Evolutionary conservation across 352 stramenopile species (phyloP), one percentile per base, ranked within the genome.

Genomic region (Globisporangium iwayamae): DNA sequence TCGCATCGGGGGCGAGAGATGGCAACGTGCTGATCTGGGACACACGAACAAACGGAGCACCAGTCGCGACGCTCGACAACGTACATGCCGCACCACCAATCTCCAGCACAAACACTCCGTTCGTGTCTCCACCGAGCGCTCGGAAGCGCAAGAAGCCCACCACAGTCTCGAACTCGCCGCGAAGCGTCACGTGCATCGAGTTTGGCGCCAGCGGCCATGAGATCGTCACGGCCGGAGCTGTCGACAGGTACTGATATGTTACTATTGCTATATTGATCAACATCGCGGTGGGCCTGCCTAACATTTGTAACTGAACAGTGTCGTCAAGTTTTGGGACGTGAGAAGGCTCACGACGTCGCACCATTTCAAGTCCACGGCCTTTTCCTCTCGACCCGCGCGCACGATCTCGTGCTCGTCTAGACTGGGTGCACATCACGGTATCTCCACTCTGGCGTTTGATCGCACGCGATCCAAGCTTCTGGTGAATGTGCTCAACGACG

Each of bases 321-420:
- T 82, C 2, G 72, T 91, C 51, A 89, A 90, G 63, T 84, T 87
- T 57, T 92, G 83, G 83, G 83, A 92, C 63, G 14, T 90, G 16
- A 76, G 83, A 22, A 62, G 68, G 20, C 56, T 85, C 32, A 71
- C 62, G 10, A 69, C 63, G 9, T 55, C 58, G 5, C 62, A 61
- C 20, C 51, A 60, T 36, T 65, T 59, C 46, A 71, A 58, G n/a
- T 36, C 67, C 11, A 41, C 45, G 43, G 73, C 72, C 43, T 75
- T 65, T 25, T 43, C 59, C 43, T 46, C 43, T 53, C 34, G 50
- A 0, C 72, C 79, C 16, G 67, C 73, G 52, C 74, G 68, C 11
- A 52, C 75, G 55, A 68, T 89, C 16, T 81, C 73, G 2, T 89
- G 79, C 38, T 73, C 69, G 13, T 76, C 71, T 30, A 56, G 68